A percentile compares a stretch with the other conserved stretches of the same genome.
Conservation (phyloP, 2,329 filamentous ascomycete genomes). For the Trichoderma citrinoviride region DNA sequence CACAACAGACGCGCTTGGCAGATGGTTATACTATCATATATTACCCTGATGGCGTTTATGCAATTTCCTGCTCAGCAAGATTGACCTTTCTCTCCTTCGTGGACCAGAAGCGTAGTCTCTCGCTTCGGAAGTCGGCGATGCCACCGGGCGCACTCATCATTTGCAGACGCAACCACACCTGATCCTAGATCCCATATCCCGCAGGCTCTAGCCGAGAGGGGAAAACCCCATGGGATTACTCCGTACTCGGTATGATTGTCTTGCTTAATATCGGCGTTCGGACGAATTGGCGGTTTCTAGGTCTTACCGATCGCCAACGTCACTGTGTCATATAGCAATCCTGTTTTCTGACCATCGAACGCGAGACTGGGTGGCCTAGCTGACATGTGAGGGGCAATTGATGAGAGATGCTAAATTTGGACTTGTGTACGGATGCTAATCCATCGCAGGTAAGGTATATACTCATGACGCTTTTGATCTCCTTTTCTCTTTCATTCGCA, state of each 20-base stretch:
- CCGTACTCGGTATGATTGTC: no score
- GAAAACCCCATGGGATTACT: not conserved
- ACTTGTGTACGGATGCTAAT: slow-evolving; percentile 5
- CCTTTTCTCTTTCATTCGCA: not conserved
- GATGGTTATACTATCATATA: no score
- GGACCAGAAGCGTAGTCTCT: not conserved
- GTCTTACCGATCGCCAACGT: not conserved
- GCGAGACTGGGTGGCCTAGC: no score
- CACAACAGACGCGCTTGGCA: not conserved
- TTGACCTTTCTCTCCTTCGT: not conserved
- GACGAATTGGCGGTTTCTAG: not conserved
- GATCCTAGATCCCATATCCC: not conserved
- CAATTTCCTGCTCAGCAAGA: not conserved
- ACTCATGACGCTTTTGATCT: not conserved
- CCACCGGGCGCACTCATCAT: not conserved
- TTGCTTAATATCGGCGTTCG: not conserved
- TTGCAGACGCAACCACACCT: not conserved
- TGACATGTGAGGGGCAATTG: no score
- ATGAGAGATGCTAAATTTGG: not conserved
- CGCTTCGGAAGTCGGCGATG: not conserved
- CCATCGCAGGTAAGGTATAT: slow-evolving; percentile 12
- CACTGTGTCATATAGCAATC: not conserved
- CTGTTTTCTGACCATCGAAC: not conserved
- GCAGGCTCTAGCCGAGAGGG: not conserved
- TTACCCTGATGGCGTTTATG: not conserved